Evolutionary conservation across 192 early-diverging fungal genomes (phyloP), one percentile per base, ranked within the genome.

Genomic region (Oehlia diaphana): DNA sequence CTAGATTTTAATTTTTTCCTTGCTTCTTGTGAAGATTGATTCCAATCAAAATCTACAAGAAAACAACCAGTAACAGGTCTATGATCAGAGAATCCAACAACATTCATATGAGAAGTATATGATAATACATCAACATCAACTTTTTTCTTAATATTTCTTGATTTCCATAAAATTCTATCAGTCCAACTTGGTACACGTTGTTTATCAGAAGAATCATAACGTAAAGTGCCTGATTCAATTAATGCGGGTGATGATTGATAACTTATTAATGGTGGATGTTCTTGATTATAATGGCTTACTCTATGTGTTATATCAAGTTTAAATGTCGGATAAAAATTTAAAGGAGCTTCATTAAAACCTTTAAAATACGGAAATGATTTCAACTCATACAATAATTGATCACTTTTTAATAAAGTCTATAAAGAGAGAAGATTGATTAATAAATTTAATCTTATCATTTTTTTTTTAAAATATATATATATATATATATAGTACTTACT

Each of bases 301-400:
- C 28, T 35, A 66, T 65, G 50, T 21, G 63, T 79, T 37, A 89
- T 82, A 81, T 96, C 94, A 82, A 92, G 92, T 81, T 96, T 96
- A 85, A 93, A 95, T 4, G 93, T 93, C 1, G 94, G 94, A n/a
- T 82, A 83, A 76, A 95, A 95, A 0, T 63, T 80, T 65, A 95
- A 89, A 1, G 88, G 84, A 13, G 86, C 87, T 79, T 96, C 94
- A 31, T 90, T 71, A 81, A 93, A 96, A 14, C 83, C 88, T 6
- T 76, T 73, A 72, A 86, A 83, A 6, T 83, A 79, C 0, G 68
- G 65, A 31, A 80, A 80, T 1, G 35, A 47, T 1, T 53, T 39
- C 39, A 85, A 47, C 76, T 88, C 82, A 3, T 62, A n/a, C 4
- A 78, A 71, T 13, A 89, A 68, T 66, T 89, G 88, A 69, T 89